Base-by-base conservation (phyloP, 805 yeast species). In the Saturnispora zaruensis region DNA sequence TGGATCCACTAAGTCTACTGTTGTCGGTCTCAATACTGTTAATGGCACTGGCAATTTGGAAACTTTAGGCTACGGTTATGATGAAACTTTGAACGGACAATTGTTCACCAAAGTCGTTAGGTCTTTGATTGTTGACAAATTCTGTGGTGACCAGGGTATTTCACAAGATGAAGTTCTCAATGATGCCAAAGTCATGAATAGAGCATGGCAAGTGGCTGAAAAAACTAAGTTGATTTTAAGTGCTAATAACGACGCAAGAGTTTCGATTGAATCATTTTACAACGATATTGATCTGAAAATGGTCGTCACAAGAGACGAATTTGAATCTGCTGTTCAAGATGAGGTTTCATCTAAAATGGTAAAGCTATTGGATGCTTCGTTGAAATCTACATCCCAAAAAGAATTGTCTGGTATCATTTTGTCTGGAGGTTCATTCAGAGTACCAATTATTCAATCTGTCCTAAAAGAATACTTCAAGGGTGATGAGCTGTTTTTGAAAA, bases 391-490 rank as follows among this genome's bases (percentile, higher is more conserved):
- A 32, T 58, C 66, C 2, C 53, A 59, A 4, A 23, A 26, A 16
- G 52, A 64, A 0, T 38, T 64, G 14, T 48, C 60, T 1, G 82
- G 96, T 1, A 79, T 93, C 3, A 81, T 93, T 50, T 73, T 90
- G 49, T 77, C 86, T 41, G 99, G 99, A 55, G 99, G 99, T 1
- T 79, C 95, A 0, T 80, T 91, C 5, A 79, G 99, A 64, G 86
- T 88, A 28, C 99, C 99, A 14, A 75, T 85, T 59, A 84, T 93
- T 44, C 93, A 88, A 66, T 74, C 77, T 50, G 77, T 75, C 48
- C 68, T 87, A 51, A 53, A 63, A 2, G 62, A 75, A 2, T 69
- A 80, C 41, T 68, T 82, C 40, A 87, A 84, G 1, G 78, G 78
- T 18, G 82, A 78, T 2, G 59, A 56, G 6, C 62, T 71, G 45